Conservation (phyloP, 352 stramenopile genomes). For the Phytophthora sp. region DNA sequence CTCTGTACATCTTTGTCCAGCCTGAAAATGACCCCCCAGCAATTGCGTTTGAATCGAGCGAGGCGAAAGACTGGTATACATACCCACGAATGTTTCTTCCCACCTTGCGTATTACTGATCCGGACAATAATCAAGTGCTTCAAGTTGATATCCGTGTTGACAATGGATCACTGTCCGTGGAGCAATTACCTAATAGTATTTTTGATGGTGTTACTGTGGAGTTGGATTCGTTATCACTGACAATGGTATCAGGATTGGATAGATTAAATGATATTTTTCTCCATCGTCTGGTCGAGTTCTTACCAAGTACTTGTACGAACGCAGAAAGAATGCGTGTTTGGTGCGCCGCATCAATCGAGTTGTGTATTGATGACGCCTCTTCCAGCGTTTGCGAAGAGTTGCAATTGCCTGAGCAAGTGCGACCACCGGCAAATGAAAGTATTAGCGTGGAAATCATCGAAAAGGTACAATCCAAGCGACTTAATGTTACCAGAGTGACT, state of each 20-base stretch:
- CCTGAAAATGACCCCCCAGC: slow-evolving; percentile 32
- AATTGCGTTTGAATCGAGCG: slow-evolving; percentile 22
- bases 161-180: slow-evolving; percentile 34
- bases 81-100: slow-evolving; percentile 40
- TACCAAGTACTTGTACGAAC: slow-evolving; percentile 2
- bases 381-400: slow-evolving; percentile 27
- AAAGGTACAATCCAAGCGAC: background rate
- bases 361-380: slow-evolving; percentile 39
- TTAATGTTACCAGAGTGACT: slow-evolving; percentile 1
- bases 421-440: slow-evolving; percentile 7
- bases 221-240: slow-evolving; percentile 12
- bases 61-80: slow-evolving; percentile 29
- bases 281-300: slow-evolving; percentile 31
- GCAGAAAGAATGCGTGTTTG: background rate
- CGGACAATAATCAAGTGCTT: slow-evolving; percentile 40
- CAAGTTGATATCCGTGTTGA: slow-evolving; percentile 32
- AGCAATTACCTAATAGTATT: slow-evolving; percentile 4
- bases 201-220: slow-evolving; percentile 40
- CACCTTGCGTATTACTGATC: slow-evolving; percentile 35
- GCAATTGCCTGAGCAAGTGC: slow-evolving; percentile 23
- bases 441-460: slow-evolving; percentile 12
- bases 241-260: slow-evolving; percentile 23
- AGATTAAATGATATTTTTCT: slow-evolving; percentile 40
- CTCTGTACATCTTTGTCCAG: slow-evolving; percentile 47
- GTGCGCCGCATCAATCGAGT: slow-evolving; percentile 18